Percentiles rank a stretch among this genome's conserved stretches.
Conservation (phyloP, 1,139 yeast species). For the Yamadazyma atmosphaerica region DNA sequence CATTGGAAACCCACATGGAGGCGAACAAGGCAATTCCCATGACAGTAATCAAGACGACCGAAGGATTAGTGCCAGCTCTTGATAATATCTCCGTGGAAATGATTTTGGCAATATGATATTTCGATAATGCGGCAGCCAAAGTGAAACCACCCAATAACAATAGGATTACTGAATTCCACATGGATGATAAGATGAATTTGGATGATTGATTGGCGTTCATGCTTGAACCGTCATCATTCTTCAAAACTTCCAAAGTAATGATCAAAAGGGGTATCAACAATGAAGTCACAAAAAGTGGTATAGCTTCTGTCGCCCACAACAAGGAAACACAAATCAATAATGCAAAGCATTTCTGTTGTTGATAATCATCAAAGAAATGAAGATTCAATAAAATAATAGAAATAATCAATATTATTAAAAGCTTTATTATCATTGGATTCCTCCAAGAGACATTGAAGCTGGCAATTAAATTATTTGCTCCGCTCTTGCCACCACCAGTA, state of each 20-base stretch:
- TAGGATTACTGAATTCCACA: slow-evolving; percentile 79
- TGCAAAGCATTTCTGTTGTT: slow-evolving; percentile 77
- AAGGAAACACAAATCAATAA: slow-evolving; percentile 75
- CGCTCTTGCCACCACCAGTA: slow-evolving; percentile 3
- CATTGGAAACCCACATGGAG: slow-evolving; percentile 95
- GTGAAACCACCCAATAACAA: slow-evolving; percentile 72
- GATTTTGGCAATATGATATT: slow-evolving; percentile 77
- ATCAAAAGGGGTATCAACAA: slow-evolving; percentile 62
- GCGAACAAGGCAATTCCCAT: slow-evolving; percentile 85
- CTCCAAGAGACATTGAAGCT: slow-evolving; percentile 39
- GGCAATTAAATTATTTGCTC: slow-evolving; percentile 11
- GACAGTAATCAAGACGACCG: slow-evolving; percentile 68
- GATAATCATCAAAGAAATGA: slow-evolving; percentile 67
- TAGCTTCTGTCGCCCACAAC: slow-evolving; percentile 82
- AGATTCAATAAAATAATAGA: slow-evolving; percentile 51
- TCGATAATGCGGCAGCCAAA: slow-evolving; percentile 70
- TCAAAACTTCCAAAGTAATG: slow-evolving; percentile 53
- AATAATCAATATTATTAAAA: slow-evolving; percentile 42
- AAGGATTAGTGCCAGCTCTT: slow-evolving; percentile 84
- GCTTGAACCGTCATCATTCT: slow-evolving; percentile 54
- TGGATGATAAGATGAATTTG: slow-evolving; percentile 51
- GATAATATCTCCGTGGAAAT: slow-evolving; percentile 79
- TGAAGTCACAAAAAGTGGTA: slow-evolving; percentile 70
- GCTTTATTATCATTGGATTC: slow-evolving; percentile 47
- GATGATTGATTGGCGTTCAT: slow-evolving; percentile 58